Evolutionary conservation across 2,329 filamentous ascomycete genomes (phyloP).

Genomic region (Diaporthe aspalathi): DNA sequence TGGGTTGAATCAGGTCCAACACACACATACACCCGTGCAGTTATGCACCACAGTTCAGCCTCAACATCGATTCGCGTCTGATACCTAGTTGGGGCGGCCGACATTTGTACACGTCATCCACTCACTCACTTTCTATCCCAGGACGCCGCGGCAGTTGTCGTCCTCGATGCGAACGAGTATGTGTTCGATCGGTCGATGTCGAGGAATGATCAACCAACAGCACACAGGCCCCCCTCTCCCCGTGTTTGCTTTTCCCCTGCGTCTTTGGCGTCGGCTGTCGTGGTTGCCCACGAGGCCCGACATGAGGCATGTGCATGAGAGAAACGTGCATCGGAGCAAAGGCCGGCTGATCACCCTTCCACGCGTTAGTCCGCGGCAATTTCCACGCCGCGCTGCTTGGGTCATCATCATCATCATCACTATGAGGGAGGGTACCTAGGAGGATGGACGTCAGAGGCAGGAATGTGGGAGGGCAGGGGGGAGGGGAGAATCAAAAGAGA

Average conservation of each 20-base stretch:
- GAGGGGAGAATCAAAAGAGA: not conserved
- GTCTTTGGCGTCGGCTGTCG: not conserved
- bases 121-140: no score
- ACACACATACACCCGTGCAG: not conserved
- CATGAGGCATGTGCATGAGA: slow-evolving; percentile 16
- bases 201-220: not conserved
- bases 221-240: not conserved
- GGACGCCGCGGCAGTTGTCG: no score
- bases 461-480: not conserved
- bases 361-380: not conserved
- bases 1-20: not conserved
- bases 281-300: not conserved
- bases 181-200: not conserved
- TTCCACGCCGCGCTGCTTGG: not conserved
- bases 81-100: not conserved
- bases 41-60: not conserved
- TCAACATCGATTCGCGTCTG: not conserved
- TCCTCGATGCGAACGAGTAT: not conserved
- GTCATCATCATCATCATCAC: not conserved
- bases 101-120: not conserved
- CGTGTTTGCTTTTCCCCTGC: not conserved
- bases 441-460: no score
- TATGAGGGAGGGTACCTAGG: no score
- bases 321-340: slow-evolving; percentile 5
- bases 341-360: slow-evolving; percentile 2